These are phyloP conservation scores for Coprinopsis marcescibilis DNA, from an alignment of 768 basidiomycete genomes.

Conservation along the genomic window DNA sequence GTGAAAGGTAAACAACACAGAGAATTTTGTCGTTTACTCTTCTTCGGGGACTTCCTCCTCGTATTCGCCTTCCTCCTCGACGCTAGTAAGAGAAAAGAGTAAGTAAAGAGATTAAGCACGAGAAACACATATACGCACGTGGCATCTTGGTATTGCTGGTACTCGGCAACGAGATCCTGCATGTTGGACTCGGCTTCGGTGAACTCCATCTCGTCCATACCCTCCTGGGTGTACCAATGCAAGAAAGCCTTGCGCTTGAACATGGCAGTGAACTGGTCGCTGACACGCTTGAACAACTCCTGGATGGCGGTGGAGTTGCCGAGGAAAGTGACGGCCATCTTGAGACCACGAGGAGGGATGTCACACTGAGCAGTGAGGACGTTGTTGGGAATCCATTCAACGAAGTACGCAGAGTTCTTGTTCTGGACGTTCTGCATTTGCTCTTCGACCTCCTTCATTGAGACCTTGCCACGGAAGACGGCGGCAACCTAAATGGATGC, in stretches of 20 bases:
- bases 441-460: constrained; percentile 99
- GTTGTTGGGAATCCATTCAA: constrained; percentile 99
- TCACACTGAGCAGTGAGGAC: constrained; percentile 97
- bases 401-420: constrained; percentile 98
- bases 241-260: constrained; percentile 98
- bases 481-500: constrained; percentile 61
- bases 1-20: constrained; percentile 14
- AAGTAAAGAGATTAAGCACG: not conserved
- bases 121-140: constrained; percentile 56
- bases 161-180: constrained; percentile 98
- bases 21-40: constrained; percentile 38
- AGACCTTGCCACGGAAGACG: constrained; percentile 98
- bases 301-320: constrained; percentile 98
- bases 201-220: constrained; percentile 99
- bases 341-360: constrained; percentile 90
- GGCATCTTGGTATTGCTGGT: constrained; percentile 94
- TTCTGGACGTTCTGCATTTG: constrained; percentile 97
- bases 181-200: constrained; percentile 99
- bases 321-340: constrained; percentile 97
- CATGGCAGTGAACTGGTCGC: constrained; percentile 98
- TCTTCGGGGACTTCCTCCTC: constrained; percentile 69
- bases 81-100: constrained; percentile 35
- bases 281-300: constrained; percentile 98
- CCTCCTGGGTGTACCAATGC: constrained; percentile 99
- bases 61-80: constrained; percentile 85